phyloP scores from a whole-genome alignment of 352 stramenopile species.

The Globisporangium camurandrum region DNA sequence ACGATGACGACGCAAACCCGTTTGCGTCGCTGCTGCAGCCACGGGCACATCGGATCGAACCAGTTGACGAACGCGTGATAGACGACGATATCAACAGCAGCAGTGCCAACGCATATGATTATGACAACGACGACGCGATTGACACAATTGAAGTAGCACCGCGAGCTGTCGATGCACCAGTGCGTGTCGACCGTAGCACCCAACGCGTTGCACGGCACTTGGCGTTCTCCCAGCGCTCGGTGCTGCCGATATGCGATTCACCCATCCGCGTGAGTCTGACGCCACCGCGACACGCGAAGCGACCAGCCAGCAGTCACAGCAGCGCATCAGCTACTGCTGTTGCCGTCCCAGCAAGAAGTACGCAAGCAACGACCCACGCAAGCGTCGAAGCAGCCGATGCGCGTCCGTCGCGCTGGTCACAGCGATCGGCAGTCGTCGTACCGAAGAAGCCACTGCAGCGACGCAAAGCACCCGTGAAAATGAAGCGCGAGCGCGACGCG shows the following conservation, averaged over 20 bases:
- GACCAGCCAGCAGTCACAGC: not conserved
- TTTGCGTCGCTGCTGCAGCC: constrained; percentile 54
- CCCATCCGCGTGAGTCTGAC: too few relatives aligned
- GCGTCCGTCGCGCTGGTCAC: constrained; percentile 37
- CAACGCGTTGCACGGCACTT: not conserved
- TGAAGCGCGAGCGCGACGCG: too few relatives aligned
- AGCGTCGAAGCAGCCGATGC: constrained; percentile 41
- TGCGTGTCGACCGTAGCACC: too few relatives aligned
- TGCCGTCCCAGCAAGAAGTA: too few relatives aligned
- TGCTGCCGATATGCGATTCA: too few relatives aligned
- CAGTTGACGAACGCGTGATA: too few relatives aligned
- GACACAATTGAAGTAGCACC: not conserved
- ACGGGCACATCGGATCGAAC: constrained; percentile 32
- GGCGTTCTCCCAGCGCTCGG: not conserved
- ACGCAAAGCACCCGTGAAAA: constrained; percentile 21
- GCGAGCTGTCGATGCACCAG: too few relatives aligned
- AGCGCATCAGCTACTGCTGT: not conserved
- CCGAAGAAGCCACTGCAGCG: constrained; percentile 1
- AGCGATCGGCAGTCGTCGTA: constrained; percentile 13
- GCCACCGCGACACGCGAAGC: not conserved
- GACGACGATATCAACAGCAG: constrained; percentile 3
- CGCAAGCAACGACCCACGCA: not conserved
- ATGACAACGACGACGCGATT: not conserved
- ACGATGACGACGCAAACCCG: constrained; percentile 42
- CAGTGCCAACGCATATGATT: not conserved